Conservation (phyloP, 805 yeast genomes). For the Metschnikowia santaceciliae region DNA sequence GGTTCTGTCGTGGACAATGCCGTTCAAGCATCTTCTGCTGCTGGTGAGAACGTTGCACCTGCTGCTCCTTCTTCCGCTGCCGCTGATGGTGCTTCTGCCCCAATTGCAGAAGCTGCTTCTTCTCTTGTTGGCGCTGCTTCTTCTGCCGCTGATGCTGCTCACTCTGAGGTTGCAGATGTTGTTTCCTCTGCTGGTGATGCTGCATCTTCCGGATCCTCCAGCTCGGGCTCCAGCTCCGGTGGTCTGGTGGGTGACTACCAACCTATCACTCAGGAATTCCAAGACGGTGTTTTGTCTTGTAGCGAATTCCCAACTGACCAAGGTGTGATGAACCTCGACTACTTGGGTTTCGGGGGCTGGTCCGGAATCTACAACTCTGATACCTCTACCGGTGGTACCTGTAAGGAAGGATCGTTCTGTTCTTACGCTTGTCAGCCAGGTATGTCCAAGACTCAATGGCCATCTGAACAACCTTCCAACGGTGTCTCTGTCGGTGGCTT, state of each 20-base stretch:
- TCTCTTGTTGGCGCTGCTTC: conserved; percentile 26
- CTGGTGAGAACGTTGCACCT: conserved; percentile 19
- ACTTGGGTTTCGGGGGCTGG: conserved; percentile 78
- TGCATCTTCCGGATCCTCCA: conserved; percentile 20
- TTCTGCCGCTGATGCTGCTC: conserved; percentile 34
- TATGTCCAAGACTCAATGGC: conserved; percentile 99
- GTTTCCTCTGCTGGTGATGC: conserved; percentile 16
- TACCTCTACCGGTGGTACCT: conserved; percentile 60
- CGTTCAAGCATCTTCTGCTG: conserved; percentile 9
- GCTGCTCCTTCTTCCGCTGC: background rate
- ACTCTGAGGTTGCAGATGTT: background rate
- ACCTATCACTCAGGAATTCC: conserved; percentile 57
- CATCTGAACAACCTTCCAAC: conserved; percentile 74
- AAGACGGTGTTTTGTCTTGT: conserved; percentile 71
- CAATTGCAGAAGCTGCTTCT: conserved; percentile 21
- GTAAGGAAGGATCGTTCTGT: conserved; percentile 90
- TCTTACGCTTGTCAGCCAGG: conserved; percentile 98
- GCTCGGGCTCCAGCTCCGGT: conserved; percentile 35
- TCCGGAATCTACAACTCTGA: conserved; percentile 65
- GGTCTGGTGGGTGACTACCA: conserved; percentile 61
- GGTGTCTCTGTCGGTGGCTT: conserved; percentile 96
- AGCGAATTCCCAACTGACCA: conserved; percentile 70
- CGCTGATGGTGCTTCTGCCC: background rate
- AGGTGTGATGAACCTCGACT: conserved; percentile 74
- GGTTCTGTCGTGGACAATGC: background rate